These are phyloP conservation scores for Flaveria brownii DNA, from an alignment of 129 eudicot genomes.

Conservation along the genomic window DNA sequence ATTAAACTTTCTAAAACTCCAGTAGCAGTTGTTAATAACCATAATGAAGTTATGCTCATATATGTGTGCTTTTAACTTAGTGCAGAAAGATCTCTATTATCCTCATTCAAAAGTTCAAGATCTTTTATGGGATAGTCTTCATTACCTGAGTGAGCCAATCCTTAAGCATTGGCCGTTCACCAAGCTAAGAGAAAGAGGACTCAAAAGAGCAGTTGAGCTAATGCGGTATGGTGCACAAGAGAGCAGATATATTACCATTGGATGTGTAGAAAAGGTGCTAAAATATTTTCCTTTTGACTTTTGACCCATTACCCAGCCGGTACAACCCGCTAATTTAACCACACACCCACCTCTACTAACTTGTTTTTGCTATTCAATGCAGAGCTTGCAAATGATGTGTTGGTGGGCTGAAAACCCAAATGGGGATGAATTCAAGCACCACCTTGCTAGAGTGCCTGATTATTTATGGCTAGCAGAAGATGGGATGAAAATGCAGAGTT, in stretches of 20 bases:
- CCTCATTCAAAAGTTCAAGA: conserved; percentile 65
- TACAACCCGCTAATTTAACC: background rate
- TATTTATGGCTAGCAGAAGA: conserved; percentile 85
- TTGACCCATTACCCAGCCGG: conserved; percentile 7
- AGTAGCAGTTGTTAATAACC: background rate
- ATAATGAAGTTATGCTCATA: background rate
- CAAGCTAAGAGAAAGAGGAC: conserved; percentile 60
- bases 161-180: conserved; percentile 64
- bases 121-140: conserved; percentile 61
- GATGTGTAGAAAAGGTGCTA: conserved; percentile 65
- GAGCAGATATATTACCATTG: conserved; percentile 63
- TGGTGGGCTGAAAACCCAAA: conserved; percentile 66
- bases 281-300: background rate
- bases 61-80: background rate
- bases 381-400: conserved; percentile 52
- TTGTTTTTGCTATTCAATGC: conserved; percentile 1
- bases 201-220: conserved; percentile 52
- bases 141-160: conserved; percentile 62
- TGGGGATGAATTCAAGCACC: conserved; percentile 64
- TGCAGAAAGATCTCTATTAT: conserved; percentile 68
- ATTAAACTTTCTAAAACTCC: background rate
- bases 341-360: conserved; percentile 1
- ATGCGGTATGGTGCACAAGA: conserved; percentile 65
- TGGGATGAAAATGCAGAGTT: conserved; percentile 85
- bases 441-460: conserved; percentile 75